phyloP scores from a whole-genome alignment of 2,329 filamentous ascomycete genomes.

The Dactylonectria macrodidyma region DNA sequence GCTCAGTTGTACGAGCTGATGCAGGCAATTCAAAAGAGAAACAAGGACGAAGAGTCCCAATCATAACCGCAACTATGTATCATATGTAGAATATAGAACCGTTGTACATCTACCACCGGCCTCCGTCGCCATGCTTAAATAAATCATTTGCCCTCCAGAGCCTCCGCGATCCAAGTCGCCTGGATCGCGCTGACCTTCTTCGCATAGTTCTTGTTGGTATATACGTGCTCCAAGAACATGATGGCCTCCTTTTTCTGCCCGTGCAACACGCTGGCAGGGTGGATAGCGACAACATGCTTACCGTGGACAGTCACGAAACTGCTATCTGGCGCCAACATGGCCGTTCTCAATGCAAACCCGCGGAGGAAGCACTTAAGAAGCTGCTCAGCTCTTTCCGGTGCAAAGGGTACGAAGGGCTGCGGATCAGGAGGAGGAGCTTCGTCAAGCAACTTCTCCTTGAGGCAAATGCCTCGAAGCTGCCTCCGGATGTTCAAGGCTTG shows the following conservation, averaged over 20 bases:
- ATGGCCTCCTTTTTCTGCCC: constrained; percentile 76
- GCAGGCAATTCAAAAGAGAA: constrained; percentile 76
- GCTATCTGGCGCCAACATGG: constrained; percentile 71
- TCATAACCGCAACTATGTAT: constrained; percentile 37
- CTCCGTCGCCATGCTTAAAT: constrained; percentile 14
- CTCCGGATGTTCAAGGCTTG: constrained; percentile 74
- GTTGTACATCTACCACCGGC: constrained; percentile 33
- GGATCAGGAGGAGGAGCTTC: constrained; percentile 65
- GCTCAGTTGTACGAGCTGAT: constrained; percentile 96
- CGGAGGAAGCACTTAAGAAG: constrained; percentile 74
- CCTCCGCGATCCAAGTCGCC: constrained; percentile 71
- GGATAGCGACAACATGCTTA: constrained; percentile 73
- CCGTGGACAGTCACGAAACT: constrained; percentile 73
- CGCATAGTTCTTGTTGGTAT: constrained; percentile 76
- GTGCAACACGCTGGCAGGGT: constrained; percentile 74
- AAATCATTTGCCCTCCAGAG: constrained; percentile 53
- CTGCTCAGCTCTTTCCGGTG: constrained; percentile 67
- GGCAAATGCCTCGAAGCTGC: constrained; percentile 71
- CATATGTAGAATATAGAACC: constrained; percentile 33
- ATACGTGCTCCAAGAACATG: constrained; percentile 79
- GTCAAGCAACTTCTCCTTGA: constrained; percentile 65
- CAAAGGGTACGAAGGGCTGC: constrained; percentile 68
- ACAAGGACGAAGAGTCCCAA: constrained; percentile 45
- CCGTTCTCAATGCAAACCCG: constrained; percentile 74
- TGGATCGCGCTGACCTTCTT: constrained; percentile 76